A percentile compares a stretch with the other conserved stretches of the same genome.
Evolutionary conservation across 345 rosid genomes (phyloP).

Genomic region (Salix suchowensis): DNA sequence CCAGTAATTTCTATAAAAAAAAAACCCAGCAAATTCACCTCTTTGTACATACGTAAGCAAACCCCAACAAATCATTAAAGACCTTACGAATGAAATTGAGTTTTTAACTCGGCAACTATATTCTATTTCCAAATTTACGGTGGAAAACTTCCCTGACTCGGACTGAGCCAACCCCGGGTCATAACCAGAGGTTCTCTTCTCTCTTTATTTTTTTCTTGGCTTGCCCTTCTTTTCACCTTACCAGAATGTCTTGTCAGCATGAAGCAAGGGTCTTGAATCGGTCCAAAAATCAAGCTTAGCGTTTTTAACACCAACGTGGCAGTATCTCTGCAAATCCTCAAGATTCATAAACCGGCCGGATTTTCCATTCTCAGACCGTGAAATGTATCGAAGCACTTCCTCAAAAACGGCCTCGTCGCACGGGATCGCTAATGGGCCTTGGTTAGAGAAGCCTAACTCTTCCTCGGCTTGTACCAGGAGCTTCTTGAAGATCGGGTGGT

Average conservation of each 20-base stretch:
- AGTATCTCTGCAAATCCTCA: constrained; percentile 56
- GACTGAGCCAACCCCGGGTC: constrained; percentile 29
- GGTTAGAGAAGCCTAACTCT: constrained; percentile 75
- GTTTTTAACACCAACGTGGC: constrained; percentile 45
- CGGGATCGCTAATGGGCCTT: constrained; percentile 80
- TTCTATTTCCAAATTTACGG: neutral
- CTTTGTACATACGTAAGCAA: neutral
- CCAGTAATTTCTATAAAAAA: neutral
- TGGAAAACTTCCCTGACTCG: constrained; percentile 5
- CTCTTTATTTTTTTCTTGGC: neutral
- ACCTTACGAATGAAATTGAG: neutral
- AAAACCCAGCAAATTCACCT: neutral
- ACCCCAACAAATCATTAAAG: neutral
- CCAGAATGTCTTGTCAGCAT: constrained; percentile 47
- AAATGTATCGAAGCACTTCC: constrained; percentile 64
- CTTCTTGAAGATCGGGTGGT: constrained; percentile 74
- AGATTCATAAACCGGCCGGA: constrained; percentile 42
- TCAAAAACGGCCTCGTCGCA: constrained; percentile 87
- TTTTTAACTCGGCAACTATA: neutral
- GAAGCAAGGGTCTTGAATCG: constrained; percentile 79
- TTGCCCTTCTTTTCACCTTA: constrained; percentile 3
- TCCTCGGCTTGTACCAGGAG: constrained; percentile 75
- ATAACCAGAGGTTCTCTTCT: constrained; percentile 12
- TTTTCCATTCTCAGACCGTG: constrained; percentile 51
- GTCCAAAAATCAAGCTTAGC: constrained; percentile 47